Evolutionary conservation across 352 stramenopile genomes (phyloP).

Genomic region (Phytophthora syringae): DNA sequence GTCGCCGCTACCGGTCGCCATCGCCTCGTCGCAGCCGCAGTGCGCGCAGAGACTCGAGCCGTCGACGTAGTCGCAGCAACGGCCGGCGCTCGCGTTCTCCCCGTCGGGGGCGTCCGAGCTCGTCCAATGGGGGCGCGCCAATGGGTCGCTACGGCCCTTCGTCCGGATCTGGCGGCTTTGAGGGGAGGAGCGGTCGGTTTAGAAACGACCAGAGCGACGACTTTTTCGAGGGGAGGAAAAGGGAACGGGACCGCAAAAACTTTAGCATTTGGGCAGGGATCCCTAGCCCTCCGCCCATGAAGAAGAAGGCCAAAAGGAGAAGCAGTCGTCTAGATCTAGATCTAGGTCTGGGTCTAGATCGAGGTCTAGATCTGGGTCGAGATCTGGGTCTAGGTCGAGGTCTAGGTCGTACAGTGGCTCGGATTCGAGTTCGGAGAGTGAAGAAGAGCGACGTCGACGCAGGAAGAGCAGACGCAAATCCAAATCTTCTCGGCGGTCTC

Average conservation of each 20-base stretch:
- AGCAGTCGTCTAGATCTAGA: constrained; percentile 21
- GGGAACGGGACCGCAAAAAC: constrained; percentile 55
- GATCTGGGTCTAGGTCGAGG: constrained; percentile 21
- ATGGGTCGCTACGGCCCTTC: constrained; percentile 39
- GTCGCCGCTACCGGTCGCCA: constrained; percentile 26
- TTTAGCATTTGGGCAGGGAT: constrained; percentile 84
- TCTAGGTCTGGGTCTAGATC: constrained; percentile 23
- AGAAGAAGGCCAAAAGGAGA: constrained; percentile 55
- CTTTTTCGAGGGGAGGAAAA: constrained; percentile 81
- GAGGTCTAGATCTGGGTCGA: constrained; percentile 16
- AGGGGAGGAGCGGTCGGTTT: constrained; percentile 23
- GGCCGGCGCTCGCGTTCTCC: constrained; percentile 33
- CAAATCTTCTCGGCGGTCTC: constrained; percentile 40
- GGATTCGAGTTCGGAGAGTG: constrained; percentile 43
- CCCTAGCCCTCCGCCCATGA: constrained; percentile 66
- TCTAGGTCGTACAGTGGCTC: constrained; percentile 31
- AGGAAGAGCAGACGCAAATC: constrained; percentile 45
- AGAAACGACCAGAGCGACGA: constrained; percentile 51
- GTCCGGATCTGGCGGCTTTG: constrained; percentile 22
- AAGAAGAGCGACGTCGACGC: constrained; percentile 40
- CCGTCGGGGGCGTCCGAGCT: constrained; percentile 28
- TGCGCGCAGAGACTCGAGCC: constrained; percentile 23
- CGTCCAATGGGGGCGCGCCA: constrained; percentile 30
- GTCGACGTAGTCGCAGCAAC: constrained; percentile 26
- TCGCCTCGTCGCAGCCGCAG: constrained; percentile 39